A percentile compares a stretch with the other conserved stretches of the same genome.
phyloP scores from a whole-genome alignment of 2,329 filamentous ascomycete species.

The Colletotrichum brevisporum region DNA sequence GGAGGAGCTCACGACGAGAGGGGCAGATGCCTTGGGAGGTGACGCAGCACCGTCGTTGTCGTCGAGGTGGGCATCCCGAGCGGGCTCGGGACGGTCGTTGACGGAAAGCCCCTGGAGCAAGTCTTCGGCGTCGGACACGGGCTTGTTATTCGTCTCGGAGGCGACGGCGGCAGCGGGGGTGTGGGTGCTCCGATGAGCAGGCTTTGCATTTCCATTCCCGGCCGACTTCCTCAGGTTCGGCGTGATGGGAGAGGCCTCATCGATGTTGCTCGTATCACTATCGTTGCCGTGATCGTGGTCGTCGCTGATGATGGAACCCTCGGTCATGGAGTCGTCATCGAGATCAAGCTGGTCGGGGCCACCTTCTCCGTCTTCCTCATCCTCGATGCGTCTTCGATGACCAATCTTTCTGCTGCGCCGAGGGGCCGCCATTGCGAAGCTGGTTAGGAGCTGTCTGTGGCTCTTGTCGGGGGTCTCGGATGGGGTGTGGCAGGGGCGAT shows the following conservation, averaged over 20 bases:
- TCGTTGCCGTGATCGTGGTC: slow-evolving; percentile 72
- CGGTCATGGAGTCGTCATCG: slow-evolving; percentile 76
- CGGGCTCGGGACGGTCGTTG: slow-evolving; percentile 56
- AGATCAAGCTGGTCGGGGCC: slow-evolving; percentile 68
- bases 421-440: slow-evolving; percentile 61
- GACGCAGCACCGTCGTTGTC: slow-evolving; percentile 52
- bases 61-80: slow-evolving; percentile 64
- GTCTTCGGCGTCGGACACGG: slow-evolving; percentile 68
- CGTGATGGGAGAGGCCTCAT: slow-evolving; percentile 67
- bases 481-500: slow-evolving; percentile 22
- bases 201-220: slow-evolving; percentile 58
- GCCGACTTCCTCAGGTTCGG: slow-evolving; percentile 56
- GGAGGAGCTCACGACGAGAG: slow-evolving; percentile 69
- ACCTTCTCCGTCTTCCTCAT: slow-evolving; percentile 79
- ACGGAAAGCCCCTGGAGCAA: slow-evolving; percentile 70
- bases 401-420: slow-evolving; percentile 77
- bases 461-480: slow-evolving; percentile 10
- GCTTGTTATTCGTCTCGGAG: slow-evolving; percentile 52
- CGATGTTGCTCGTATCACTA: slow-evolving; percentile 75
- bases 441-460: slow-evolving; percentile 24
- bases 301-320: slow-evolving; percentile 74
- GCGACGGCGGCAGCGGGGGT: slow-evolving; percentile 49
- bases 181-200: slow-evolving; percentile 48
- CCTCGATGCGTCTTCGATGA: slow-evolving; percentile 77
- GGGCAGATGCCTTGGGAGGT: slow-evolving; percentile 59